phyloP scores from a whole-genome alignment of 192 early-diverging fungal species.

The Linnemannia zychae region DNA sequence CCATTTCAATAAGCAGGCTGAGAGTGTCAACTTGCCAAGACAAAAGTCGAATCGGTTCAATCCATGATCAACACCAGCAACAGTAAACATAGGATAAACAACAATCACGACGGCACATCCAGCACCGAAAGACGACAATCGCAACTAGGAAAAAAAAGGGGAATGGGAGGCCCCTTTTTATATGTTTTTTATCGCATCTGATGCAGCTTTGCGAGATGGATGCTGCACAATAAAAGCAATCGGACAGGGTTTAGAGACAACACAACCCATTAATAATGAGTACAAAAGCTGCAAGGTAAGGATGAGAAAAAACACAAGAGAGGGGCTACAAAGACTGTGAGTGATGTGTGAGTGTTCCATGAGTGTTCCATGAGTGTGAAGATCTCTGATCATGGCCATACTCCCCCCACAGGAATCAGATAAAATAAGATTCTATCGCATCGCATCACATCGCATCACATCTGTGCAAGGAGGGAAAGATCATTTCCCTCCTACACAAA shows the following conservation, averaged over 20 bases:
- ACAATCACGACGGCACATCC: too few species aligned
- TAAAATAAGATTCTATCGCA: neutral
- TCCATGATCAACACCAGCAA: too few species aligned
- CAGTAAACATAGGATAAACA: neutral
- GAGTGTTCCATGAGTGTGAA: too few species aligned
- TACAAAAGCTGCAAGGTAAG: neutral
- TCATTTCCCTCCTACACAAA: too few species aligned
- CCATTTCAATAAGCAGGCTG: too few species aligned
- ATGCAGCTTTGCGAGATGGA: neutral
- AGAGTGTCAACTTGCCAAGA: neutral
- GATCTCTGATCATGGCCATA: neutral
- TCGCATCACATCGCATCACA: slow-evolving; percentile 7
- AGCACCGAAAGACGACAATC: too few species aligned
- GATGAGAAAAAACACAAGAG: too few species aligned
- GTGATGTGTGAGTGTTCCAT: neutral
- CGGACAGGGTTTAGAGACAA: neutral
- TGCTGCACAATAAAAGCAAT: too few species aligned
- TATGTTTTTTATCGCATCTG: slow-evolving; percentile 9
- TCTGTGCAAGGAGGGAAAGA: neutral
- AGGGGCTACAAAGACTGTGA: neutral
- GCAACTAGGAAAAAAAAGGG: neutral
- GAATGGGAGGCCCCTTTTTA: neutral
- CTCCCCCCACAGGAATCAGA: too few species aligned
- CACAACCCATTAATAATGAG: neutral
- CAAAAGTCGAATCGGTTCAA: neutral